Evolutionary conservation across 805 yeast genomes (phyloP), one percentile per base, ranked within the genome.

Genomic region (Metschnikowia vanudenii): DNA sequence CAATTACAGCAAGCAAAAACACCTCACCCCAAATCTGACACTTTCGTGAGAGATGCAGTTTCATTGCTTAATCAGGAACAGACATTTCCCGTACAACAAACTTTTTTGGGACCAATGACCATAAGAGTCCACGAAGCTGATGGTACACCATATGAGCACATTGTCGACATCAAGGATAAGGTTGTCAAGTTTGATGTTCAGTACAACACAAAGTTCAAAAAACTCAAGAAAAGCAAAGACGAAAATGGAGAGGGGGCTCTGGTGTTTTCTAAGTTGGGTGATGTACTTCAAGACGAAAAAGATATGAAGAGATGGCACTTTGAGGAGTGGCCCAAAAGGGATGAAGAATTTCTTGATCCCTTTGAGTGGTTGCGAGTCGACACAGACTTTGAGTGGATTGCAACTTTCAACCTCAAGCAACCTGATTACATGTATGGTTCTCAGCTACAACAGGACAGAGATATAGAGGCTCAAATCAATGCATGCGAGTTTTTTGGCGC

Each of bases 301-400:
- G 96, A 91, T 6, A 69, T 84, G 41, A 67, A 65, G 10, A 76
- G 78, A 29, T 92, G 98, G 98, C 73, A 75, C 13, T 71, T 89
- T 10, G 73, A 78, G 1, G 96, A 88, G 36, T 82, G 88, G 79
- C 70, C 78, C 12, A 76, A 76, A 39, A 84, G 82, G 26, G 90
- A 84, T 41, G 91, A 83, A 49, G 90, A 84, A 35, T 74, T 79
- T 18, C 82, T 80, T 56, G 97, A 92, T 57, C 97, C 97, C 0
- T 94, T 90, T 65, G 99, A 94, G 59, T 94, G 99, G 99, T 76
- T 94, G 32, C 75, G 99, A 56, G 88, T 92, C n/a, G 99, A 94
- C 67, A 91, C 97, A 0, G 99, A 94, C 63, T 87, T 85, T 58
- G 99, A 94, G 63, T 94, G 99, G 99, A 85, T 94, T 41, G 88